Evolutionary conservation across 257 asterid species (phyloP), one percentile per base, ranked within the genome.

Genomic region (Primulina tabacum): DNA sequence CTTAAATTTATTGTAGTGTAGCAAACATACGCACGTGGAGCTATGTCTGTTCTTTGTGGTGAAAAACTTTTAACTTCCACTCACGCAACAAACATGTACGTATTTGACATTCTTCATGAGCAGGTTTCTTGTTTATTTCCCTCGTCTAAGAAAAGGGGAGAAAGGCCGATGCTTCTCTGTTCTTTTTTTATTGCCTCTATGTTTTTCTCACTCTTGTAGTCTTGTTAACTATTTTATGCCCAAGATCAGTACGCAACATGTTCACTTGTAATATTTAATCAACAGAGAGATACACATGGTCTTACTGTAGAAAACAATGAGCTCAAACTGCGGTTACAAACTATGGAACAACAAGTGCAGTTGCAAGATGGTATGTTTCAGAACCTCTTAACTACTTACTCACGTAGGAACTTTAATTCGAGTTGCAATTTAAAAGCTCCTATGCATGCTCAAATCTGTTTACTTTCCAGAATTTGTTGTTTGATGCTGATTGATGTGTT

Each of bases 301-400:
- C 88, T 94, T 79, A 82, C 96, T 47, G 78, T 84, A 73, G 97
- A 91, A 77, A 94, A 94, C 76, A 82, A 96, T 73, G 97, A 94
- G 77, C 95, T 94, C 81, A 94, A 94, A 81, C 77, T 94, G 75
- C 97, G 96, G 60, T 64, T 94, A 79, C 96, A 91, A 79, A 83
- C 99, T 67, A 86, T 84, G 95, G 99, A 91, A 80, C 97, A 93
- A 72, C 92, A 93, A 87, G 96, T 90, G 74, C 92, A 90, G 78
- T 81, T 93, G 82, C 99, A 90, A 78, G 97, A 93, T 83, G 99
- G 99, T 93, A 43, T 43, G 55, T 43, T 43, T 43, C 55, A 40
- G 50, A 33, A 43, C 18, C 18, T 43, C 18, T 14, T 3, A 12
- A 43, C 50, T 9, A 14, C 50, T 3, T 28, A 28, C 30, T 28